phyloP scores from a whole-genome alignment of 2,329 filamentous ascomycete genomes.

The Pseudopithomyces chartarum region DNA sequence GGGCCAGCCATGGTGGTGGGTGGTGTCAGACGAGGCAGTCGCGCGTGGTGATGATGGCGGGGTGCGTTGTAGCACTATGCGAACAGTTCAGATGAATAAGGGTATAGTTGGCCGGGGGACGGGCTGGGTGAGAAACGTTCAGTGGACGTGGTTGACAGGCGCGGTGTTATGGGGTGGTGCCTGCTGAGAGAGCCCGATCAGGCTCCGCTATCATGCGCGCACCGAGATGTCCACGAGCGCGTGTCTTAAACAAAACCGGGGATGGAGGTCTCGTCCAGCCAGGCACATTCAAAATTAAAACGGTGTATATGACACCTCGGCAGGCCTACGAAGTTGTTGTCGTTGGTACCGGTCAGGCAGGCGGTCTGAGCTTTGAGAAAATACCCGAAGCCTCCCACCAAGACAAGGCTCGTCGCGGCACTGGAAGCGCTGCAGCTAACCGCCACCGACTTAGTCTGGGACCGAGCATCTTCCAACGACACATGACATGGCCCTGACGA shows the following conservation, averaged over 20 bases:
- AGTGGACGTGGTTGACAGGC: not conserved
- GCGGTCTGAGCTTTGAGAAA: not conserved
- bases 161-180: slow-evolving; percentile 1
- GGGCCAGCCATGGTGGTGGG: slow-evolving; percentile 41
- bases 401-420: not conserved
- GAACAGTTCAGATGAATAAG: not conserved
- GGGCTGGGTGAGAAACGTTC: too few species aligned
- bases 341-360: not conserved
- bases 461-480: not conserved
- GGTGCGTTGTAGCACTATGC: not conserved
- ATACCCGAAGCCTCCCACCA: not conserved
- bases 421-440: not conserved
- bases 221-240: slow-evolving; percentile 9
- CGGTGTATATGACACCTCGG: not conserved
- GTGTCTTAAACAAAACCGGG: not conserved
- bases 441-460: not conserved
- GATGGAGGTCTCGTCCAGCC: not conserved
- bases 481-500: not conserved
- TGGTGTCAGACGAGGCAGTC: slow-evolving; percentile 8
- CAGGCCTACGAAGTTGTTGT: not conserved
- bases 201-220: slow-evolving; percentile 3
- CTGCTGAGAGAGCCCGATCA: not conserved
- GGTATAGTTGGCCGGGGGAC: not conserved
- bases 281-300: not conserved
- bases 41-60: not conserved